Base-by-base conservation (phyloP, 345 rosid species). In the Corymbia maculata region DNA sequence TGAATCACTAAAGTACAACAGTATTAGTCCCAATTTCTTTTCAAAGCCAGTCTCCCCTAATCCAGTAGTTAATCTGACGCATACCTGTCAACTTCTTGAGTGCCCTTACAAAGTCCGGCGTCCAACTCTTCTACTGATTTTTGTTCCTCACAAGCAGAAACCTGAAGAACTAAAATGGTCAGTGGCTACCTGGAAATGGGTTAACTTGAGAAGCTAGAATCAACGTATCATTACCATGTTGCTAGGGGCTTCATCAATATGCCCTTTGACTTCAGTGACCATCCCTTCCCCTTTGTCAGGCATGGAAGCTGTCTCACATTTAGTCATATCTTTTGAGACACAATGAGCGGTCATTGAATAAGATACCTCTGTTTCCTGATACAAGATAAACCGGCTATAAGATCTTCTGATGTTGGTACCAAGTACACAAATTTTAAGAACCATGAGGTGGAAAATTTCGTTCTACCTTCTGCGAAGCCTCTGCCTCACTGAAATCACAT, bases 401-500 rank as follows among this genome's bases (percentile, higher is more conserved):
- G 26, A 75, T 42, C 84, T 44, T 21, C 13, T 86, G 50, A 52
- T 42, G 32, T 86, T 42, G 28, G 45, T 26, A 51, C 22, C 36
- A 85, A 85, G 45, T 70, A 86, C n/a, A 66, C 47, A 88, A 68
- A 47, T 15, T 55, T 55, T 44, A 88, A 21, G 75, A 75, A 75
- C 84, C 49, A 87, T 13, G 19, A 86, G 9, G 84, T 68, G 86
- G 68, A 51, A 90, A 51, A 51, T 75, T 87, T 47, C 86, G 36
- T 47, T 86, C 82, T 64, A 96, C 98, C 98, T 97, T 95, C 45
- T 90, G 91, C n/a, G 86, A 66, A 75, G 89, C 92, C 47, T 95
- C 97, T 30, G 93, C 97, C 87, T 95, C 97, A 88, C 94, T 92
- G 91, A 97, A 96, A 93, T 94, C 95, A 90, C 98, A 98, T 84